These are phyloP conservation scores for Colletotrichum kahawae DNA, from an alignment of 2,329 filamentous ascomycete species.

Conservation along the genomic window DNA sequence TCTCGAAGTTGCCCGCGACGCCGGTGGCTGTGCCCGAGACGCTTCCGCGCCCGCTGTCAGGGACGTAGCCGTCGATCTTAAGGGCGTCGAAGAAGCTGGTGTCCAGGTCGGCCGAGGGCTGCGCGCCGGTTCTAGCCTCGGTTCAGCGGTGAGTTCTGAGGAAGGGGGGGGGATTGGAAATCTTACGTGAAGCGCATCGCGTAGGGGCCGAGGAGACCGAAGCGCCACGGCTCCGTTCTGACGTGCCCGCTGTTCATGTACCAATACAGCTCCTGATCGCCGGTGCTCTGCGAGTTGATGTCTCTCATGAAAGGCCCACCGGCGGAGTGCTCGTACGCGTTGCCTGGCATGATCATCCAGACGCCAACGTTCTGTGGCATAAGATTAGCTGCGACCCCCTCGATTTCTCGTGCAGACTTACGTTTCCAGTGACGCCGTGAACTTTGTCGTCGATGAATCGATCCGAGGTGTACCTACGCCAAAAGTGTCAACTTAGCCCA, in stretches of 20 bases:
- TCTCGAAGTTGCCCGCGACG: constrained; percentile 48
- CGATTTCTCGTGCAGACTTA: constrained; percentile 18
- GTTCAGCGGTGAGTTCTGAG: not conserved
- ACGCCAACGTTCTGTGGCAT: constrained; percentile 37
- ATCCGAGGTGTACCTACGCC: constrained; percentile 53
- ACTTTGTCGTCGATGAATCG: constrained; percentile 65
- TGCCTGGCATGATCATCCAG: constrained; percentile 52
- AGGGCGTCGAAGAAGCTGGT: constrained; percentile 61
- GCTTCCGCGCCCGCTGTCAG: constrained; percentile 51
- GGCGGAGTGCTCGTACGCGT: constrained; percentile 59
- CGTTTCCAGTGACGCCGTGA: constrained; percentile 45
- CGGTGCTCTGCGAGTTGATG: constrained; percentile 63
- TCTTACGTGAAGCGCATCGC: constrained; percentile 55
- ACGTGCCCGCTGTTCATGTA: constrained; percentile 67
- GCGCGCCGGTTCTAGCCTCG: constrained; percentile 45
- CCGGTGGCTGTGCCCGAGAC: constrained; percentile 60
- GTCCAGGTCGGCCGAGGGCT: constrained; percentile 47
- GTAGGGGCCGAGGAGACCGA: constrained; percentile 64
- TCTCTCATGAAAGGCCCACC: constrained; percentile 63
- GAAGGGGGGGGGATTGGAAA: not conserved
- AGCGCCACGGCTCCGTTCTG: constrained; percentile 59
- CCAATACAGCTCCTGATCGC: constrained; percentile 57
- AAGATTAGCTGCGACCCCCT: constrained; percentile 21
- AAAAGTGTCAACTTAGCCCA: not conserved
- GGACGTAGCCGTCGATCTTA: constrained; percentile 56